Evolutionary conservation across 1,139 yeast genomes (phyloP).

Genomic region (Blastobotrys serpentis): DNA sequence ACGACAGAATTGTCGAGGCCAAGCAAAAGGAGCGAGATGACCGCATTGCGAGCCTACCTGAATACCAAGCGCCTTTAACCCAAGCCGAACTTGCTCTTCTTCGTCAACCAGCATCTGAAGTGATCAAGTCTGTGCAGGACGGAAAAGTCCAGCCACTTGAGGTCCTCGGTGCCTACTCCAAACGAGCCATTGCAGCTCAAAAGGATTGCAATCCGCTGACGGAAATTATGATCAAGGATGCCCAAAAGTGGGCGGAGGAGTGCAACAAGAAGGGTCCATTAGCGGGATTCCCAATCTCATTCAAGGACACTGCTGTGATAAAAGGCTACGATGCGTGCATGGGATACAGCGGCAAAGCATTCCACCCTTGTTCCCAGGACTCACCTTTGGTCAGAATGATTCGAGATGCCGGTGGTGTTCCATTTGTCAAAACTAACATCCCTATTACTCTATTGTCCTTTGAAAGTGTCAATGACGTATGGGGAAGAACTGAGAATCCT

Average conservation of each 20-base stretch:
- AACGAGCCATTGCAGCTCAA: constrained; percentile 40
- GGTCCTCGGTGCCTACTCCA: constrained; percentile 42
- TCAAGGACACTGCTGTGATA: constrained; percentile 51
- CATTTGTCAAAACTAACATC: constrained; percentile 50
- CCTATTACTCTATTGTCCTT: constrained; percentile 50
- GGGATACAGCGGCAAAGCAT: constrained; percentile 48
- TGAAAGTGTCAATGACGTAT: constrained; percentile 46
- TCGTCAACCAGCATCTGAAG: constrained; percentile 31
- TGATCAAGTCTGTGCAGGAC: constrained; percentile 34
- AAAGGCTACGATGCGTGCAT: constrained; percentile 53
- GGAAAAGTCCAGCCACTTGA: constrained; percentile 36
- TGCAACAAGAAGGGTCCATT: constrained; percentile 50
- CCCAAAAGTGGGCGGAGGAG: constrained; percentile 37
- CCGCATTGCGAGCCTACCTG: constrained; percentile 37
- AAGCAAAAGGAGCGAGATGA: constrained; percentile 39
- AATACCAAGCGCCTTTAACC: constrained; percentile 38
- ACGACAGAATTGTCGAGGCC: no score
- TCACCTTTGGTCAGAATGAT: constrained; percentile 41
- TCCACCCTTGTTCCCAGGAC: constrained; percentile 39
- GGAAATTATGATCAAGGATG: constrained; percentile 41
- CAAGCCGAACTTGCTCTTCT: constrained; percentile 34
- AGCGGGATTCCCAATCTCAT: constrained; percentile 68
- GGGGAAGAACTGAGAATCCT: constrained; percentile 48
- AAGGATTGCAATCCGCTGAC: constrained; percentile 39
- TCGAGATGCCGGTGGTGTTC: constrained; percentile 47